phyloP scores from a whole-genome alignment of 1,284 basidiomycete species.

The Prillingera fragicola region DNA sequence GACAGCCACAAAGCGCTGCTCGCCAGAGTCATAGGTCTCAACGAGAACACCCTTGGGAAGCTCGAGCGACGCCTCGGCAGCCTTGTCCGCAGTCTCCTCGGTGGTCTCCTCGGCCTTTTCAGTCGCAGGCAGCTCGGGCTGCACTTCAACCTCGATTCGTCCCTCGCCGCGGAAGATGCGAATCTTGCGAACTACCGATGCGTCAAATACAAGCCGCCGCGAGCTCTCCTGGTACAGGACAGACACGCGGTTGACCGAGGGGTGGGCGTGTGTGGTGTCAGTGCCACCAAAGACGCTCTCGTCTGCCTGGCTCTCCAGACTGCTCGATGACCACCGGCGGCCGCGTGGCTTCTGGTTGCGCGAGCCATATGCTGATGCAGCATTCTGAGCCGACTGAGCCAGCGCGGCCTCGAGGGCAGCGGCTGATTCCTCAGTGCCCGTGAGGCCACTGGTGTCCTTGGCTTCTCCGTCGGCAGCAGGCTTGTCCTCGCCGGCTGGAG shows the following conservation, averaged over 20 bases:
- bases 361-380: constrained; percentile 29
- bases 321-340: constrained; percentile 25
- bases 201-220: constrained; percentile 79
- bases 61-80: constrained; percentile 9
- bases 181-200: constrained; percentile 74
- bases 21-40: constrained; percentile 40
- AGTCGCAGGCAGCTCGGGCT: constrained; percentile 32
- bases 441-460: constrained; percentile 7
- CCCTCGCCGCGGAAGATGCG: constrained; percentile 75
- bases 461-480: not conserved
- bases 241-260: constrained; percentile 57
- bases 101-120: constrained; percentile 7
- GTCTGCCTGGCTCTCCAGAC: constrained; percentile 18
- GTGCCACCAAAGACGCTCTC: constrained; percentile 10
- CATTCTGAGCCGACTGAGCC: constrained; percentile 28
- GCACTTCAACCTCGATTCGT: constrained; percentile 70
- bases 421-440: constrained; percentile 17
- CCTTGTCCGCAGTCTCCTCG: constrained; percentile 8
- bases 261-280: constrained; percentile 9
- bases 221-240: constrained; percentile 87
- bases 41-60: constrained; percentile 47
- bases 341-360: constrained; percentile 14
- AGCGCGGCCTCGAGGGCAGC: constrained; percentile 22
- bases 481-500: not conserved
- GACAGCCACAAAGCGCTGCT: constrained; percentile 41